These are phyloP conservation scores for Chlamydomonas sphaeroides DNA, from an alignment of 139 green algal species.

Conservation along the genomic window DNA sequence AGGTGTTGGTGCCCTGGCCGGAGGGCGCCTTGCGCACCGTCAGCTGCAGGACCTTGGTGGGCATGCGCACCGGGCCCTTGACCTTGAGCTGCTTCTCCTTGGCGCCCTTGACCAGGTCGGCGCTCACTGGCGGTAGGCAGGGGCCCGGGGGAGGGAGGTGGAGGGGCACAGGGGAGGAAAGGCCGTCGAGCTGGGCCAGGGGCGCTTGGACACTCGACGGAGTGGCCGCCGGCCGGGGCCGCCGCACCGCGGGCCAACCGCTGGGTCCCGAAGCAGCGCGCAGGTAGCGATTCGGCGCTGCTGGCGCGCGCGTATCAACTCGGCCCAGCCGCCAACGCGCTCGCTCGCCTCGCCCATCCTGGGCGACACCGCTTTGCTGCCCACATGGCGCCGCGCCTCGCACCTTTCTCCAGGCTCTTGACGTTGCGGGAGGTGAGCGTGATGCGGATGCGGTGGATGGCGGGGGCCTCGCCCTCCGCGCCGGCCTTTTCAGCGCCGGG, in stretches of 20 bases:
- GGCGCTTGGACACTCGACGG: too few species aligned
- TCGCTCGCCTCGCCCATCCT: too few species aligned
- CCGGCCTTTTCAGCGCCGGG: slow-evolving; percentile 30
- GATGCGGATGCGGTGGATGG: slow-evolving; percentile 96
- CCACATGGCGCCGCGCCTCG: not conserved
- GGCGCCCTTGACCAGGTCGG: slow-evolving; percentile 95
- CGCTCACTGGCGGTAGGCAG: slow-evolving; percentile 75
- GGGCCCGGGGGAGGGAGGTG: too few species aligned
- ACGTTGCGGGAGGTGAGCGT: slow-evolving; percentile 97
- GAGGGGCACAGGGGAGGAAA: not conserved
- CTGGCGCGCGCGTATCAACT: too few species aligned
- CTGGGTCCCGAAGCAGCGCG: too few species aligned
- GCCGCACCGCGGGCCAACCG: too few species aligned
- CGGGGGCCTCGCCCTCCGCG: slow-evolving; percentile 79
- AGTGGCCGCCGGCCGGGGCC: too few species aligned
- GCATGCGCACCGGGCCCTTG: slow-evolving; percentile 98
- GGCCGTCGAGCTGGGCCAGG: too few species aligned
- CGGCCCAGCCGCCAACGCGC: too few species aligned
- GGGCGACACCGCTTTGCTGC: too few species aligned
- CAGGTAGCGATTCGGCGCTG: too few species aligned
- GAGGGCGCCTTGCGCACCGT: slow-evolving; percentile 98
- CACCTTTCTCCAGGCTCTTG: slow-evolving; percentile 96
- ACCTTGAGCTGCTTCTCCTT: slow-evolving; percentile 95
- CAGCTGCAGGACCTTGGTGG: slow-evolving; percentile 96
- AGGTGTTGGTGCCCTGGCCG: slow-evolving; percentile 99